Evolutionary conservation across 2,329 filamentous ascomycete species (phyloP).

Genomic region (Claviceps lovelessii): DNA sequence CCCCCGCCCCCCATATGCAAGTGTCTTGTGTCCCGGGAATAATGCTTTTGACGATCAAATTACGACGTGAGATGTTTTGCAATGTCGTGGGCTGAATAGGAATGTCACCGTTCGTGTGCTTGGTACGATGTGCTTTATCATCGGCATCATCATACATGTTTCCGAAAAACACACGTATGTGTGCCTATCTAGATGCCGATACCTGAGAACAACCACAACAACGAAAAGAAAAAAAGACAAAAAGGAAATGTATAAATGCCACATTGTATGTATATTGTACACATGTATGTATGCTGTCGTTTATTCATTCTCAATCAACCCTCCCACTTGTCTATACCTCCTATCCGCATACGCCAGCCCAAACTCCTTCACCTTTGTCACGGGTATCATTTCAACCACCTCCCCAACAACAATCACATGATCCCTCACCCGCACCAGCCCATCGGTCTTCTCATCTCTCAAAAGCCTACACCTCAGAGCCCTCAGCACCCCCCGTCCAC

Average conservation of each 20-base stretch:
- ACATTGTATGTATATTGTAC: too few relatives aligned
- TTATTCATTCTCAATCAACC: slow-evolving; percentile 14
- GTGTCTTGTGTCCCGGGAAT: too few relatives aligned
- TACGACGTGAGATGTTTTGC: too few relatives aligned
- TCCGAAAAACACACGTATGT: too few relatives aligned
- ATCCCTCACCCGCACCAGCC: slow-evolving; percentile 33
- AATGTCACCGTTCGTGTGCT: too few relatives aligned
- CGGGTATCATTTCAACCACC: slow-evolving; percentile 30
- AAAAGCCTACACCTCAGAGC: slow-evolving; percentile 30
- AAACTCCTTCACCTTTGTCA: slow-evolving; percentile 20
- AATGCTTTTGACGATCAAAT: too few relatives aligned
- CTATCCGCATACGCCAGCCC: slow-evolving; percentile 36
- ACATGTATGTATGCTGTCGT: neutral
- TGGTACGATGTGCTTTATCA: too few relatives aligned
- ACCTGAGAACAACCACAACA: neutral
- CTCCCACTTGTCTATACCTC: slow-evolving; percentile 30
- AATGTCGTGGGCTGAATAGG: too few relatives aligned
- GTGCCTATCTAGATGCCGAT: too few relatives aligned
- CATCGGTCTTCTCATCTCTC: slow-evolving; percentile 22
- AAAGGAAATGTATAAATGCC: neutral
- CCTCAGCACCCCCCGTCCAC: slow-evolving; percentile 37
- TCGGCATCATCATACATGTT: too few relatives aligned
- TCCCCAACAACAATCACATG: slow-evolving; percentile 39
- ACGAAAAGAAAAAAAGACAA: neutral
- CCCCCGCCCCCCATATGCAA: too few relatives aligned